A percentile compares a stretch with the other conserved stretches of the same genome.
Evolutionary conservation across 495 filamentous ascomycete species (phyloP).

Genomic region (Astrothelium subdiscretum): DNA sequence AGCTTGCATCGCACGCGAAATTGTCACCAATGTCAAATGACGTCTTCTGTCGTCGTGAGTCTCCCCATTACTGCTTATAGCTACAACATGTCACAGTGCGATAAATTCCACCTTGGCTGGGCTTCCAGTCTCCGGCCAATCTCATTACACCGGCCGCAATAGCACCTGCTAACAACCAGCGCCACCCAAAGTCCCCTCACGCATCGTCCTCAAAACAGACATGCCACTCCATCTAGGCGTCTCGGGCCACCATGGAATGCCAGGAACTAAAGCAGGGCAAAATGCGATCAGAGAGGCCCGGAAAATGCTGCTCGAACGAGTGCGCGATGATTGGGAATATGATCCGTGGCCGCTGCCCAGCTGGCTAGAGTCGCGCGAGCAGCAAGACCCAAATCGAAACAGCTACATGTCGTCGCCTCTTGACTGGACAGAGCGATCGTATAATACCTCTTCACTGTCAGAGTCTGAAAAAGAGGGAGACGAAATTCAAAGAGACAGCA

Average conservation of each 20-base stretch:
- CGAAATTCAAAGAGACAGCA: conserved; percentile 8
- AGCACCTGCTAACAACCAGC: too few relatives aligned
- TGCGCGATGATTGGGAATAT: conserved; percentile 48
- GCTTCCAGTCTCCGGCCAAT: too few relatives aligned
- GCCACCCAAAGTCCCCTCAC: too few relatives aligned
- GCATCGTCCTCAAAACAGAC: too few relatives aligned
- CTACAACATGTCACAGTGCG: too few relatives aligned
- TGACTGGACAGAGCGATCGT: conserved; percentile 31
- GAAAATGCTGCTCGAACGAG: conserved; percentile 36
- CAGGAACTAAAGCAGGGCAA: conserved; percentile 1
- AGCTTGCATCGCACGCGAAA: too few relatives aligned
- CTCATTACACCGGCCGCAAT: too few relatives aligned
- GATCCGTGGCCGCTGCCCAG: conserved; percentile 14
- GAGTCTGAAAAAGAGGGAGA: conserved; percentile 8
- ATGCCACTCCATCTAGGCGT: neutral
- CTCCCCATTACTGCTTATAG: too few relatives aligned
- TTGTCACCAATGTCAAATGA: too few relatives aligned
- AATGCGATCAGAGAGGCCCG: conserved; percentile 21
- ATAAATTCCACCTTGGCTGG: too few relatives aligned
- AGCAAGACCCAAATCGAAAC: conserved; percentile 9
- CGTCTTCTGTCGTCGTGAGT: too few relatives aligned
- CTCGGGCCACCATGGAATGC: neutral
- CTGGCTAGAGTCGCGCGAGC: conserved; percentile 28
- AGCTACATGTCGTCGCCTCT: conserved; percentile 33
- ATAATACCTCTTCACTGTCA: conserved; percentile 17